Conservation (phyloP, 495 filamentous ascomycete genomes). For the Mycothermus thermophilus region DNA sequence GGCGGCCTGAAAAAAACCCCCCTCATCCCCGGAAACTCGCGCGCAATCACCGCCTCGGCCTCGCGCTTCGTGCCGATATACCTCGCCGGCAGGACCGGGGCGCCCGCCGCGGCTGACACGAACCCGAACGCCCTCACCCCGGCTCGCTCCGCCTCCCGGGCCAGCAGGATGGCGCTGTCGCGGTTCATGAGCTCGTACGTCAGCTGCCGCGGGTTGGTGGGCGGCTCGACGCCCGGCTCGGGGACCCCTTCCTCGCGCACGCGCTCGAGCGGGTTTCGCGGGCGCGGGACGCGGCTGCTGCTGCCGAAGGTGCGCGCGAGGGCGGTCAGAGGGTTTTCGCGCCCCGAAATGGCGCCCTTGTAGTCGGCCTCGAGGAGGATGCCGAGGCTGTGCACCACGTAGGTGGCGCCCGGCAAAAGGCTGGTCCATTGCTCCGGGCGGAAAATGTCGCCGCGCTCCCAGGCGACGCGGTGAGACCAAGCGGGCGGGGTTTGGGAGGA, state of each 20-base stretch:
- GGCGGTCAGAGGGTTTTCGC: constrained; percentile 60
- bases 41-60: constrained; percentile 66
- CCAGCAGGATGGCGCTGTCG: constrained; percentile 71
- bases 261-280: constrained; percentile 51
- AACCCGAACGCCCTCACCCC: constrained; percentile 62
- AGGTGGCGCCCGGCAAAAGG: constrained; percentile 57
- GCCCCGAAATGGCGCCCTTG: constrained; percentile 76
- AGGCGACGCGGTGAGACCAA: constrained; percentile 72
- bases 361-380: constrained; percentile 98
- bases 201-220: constrained; percentile 57
- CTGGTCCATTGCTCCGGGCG: constrained; percentile 62
- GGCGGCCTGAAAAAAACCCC: constrained; percentile 71
- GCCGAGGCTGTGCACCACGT: constrained; percentile 84
- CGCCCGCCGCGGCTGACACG: constrained; percentile 76
- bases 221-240: constrained; percentile 32
- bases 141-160: constrained; percentile 54
- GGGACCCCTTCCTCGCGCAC: constrained; percentile 30
- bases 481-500: constrained; percentile 54
- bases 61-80: constrained; percentile 90
- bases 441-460: constrained; percentile 79
- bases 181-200: constrained; percentile 98
- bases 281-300: constrained; percentile 37
- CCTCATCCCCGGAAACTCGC: constrained; percentile 58
- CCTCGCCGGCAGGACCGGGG: constrained; percentile 64
- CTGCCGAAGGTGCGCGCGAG: constrained; percentile 56